Evolutionary conservation across 345 rosid genomes (phyloP).

Genomic region (Aegle marmelos): DNA sequence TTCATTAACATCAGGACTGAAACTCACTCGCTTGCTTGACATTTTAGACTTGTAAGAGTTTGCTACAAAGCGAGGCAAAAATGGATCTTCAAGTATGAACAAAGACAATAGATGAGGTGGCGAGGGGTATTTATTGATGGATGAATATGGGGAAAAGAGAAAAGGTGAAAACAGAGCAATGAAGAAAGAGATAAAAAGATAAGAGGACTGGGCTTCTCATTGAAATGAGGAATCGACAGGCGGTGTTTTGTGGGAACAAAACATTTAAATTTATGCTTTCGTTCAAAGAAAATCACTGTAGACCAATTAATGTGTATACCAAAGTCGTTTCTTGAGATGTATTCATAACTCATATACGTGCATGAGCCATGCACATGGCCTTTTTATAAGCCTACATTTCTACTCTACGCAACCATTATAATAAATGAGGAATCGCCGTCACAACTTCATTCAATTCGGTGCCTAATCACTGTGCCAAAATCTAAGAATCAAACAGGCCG

Average conservation of each 20-base stretch:
- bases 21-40: constrained; percentile 68
- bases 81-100: neutral
- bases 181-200: constrained; percentile 13
- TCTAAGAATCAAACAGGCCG: no score
- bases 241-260: neutral
- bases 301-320: neutral
- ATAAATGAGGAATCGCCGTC: no score
- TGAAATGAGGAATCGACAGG: constrained; percentile 18
- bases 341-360: constrained; percentile 9
- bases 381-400: neutral
- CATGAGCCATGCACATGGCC: constrained; percentile 32
- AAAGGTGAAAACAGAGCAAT: neutral
- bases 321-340: neutral
- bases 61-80: neutral
- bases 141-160: constrained; percentile 13
- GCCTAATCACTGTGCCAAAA: no score
- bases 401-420: neutral
- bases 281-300: constrained; percentile 26
- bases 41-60: constrained; percentile 23
- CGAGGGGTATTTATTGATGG: constrained; percentile 38
- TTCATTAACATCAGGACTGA: constrained; percentile 57
- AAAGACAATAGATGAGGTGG: constrained; percentile 24
- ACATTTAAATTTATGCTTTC: constrained; percentile 10
- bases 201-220: constrained; percentile 4
- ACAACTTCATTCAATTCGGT: no score